phyloP scores from a whole-genome alignment of 2,329 filamentous ascomycete genomes.

The Teratosphaeria viscida region DNA sequence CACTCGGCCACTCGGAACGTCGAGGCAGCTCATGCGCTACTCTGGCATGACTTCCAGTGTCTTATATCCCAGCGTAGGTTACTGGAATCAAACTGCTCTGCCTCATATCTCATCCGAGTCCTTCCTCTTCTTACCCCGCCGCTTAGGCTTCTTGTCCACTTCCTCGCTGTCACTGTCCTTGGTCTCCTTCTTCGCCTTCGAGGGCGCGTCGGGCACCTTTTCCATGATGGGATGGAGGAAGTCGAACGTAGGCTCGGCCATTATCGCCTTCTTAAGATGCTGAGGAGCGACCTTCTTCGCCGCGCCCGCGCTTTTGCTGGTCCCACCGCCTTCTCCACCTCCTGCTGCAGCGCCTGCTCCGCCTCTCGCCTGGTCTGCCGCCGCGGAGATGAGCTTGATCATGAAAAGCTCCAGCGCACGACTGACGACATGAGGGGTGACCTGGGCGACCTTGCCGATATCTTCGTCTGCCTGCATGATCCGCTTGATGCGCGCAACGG shows the following conservation, averaged over 20 bases:
- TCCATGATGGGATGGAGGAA: slow-evolving; percentile 84
- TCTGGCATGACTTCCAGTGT: background rate
- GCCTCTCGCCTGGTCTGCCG: slow-evolving; percentile 65
- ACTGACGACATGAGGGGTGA: slow-evolving; percentile 87
- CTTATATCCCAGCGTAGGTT: background rate
- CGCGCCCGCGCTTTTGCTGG: background rate
- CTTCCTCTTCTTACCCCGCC: slow-evolving; percentile 20
- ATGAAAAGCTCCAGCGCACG: slow-evolving; percentile 90
- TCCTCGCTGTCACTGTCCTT: slow-evolving; percentile 21
- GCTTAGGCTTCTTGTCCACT: slow-evolving; percentile 13
- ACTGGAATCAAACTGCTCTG: background rate
- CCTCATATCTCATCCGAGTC: slow-evolving; percentile 15
- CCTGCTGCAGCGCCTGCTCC: slow-evolving; percentile 8
- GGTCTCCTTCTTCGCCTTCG: slow-evolving; percentile 30
- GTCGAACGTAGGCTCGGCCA: slow-evolving; percentile 84
- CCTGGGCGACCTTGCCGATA: slow-evolving; percentile 95
- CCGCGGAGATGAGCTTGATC: slow-evolving; percentile 84
- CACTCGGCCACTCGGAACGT: background rate
- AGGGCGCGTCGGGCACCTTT: slow-evolving; percentile 62
- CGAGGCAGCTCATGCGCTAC: background rate
- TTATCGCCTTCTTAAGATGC: slow-evolving; percentile 85
- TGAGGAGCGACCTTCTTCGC: slow-evolving; percentile 82
- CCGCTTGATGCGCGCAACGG: slow-evolving; percentile 91
- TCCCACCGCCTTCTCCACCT: slow-evolving; percentile 11
- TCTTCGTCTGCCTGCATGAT: slow-evolving; percentile 99